Conservation (phyloP, 495 filamentous ascomycete genomes). For the Neurospora tetraspora region DNA sequence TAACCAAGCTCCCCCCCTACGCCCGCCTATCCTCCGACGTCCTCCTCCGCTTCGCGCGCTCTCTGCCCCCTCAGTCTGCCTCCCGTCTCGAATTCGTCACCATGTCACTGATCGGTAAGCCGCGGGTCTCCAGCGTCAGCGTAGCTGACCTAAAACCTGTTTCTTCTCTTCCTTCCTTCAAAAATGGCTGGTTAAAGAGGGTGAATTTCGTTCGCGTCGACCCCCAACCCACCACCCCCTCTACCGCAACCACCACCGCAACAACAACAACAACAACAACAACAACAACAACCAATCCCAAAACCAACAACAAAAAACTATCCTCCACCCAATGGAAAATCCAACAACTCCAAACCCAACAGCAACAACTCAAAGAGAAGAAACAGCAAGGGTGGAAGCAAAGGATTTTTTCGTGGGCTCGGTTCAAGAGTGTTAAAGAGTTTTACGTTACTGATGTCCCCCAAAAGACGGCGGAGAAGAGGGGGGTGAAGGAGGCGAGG, state of each 20-base stretch:
- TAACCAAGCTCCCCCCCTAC: constrained; percentile 52
- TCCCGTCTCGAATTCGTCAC: constrained; percentile 61
- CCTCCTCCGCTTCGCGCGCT: constrained; percentile 52
- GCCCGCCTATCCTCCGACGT: constrained; percentile 59
- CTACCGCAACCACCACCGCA: not conserved
- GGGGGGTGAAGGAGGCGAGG: not conserved
- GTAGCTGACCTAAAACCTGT: constrained; percentile 41
- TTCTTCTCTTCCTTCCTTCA: constrained; percentile 6
- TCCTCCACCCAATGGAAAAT: not conserved
- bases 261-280: no score
- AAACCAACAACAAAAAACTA: not conserved
- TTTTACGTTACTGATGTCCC: not conserved
- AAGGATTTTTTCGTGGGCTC: not conserved
- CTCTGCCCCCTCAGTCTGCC: constrained; percentile 41
- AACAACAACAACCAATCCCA: no score
- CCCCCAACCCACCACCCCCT: not conserved
- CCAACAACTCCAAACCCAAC: not conserved
- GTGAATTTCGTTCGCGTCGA: not conserved
- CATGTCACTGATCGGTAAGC: constrained; percentile 54
- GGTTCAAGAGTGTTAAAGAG: not conserved
- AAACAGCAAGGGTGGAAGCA: not conserved
- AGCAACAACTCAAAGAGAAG: not conserved
- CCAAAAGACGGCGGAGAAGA: not conserved
- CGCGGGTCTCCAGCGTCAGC: constrained; percentile 35
- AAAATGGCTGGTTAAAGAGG: not conserved